A percentile compares a stretch with the other conserved stretches of the same genome.
Conservation (phyloP, 2,329 filamentous ascomycete species). For the Rutstroemia sp. region DNA sequence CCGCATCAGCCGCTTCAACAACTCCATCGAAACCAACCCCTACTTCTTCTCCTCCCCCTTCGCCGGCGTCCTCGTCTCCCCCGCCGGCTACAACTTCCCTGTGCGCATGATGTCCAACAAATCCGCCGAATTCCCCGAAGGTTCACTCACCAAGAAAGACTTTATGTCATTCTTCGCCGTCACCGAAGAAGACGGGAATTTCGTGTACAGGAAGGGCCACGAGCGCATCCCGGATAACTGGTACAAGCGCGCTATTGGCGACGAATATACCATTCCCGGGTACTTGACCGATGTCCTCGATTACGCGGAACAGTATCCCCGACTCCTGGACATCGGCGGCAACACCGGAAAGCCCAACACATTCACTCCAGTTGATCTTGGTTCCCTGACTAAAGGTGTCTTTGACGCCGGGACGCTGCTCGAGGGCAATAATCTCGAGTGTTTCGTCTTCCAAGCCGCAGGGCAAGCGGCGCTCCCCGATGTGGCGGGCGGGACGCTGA, state of each 20-base stretch:
- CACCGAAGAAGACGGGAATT: slow-evolving; percentile 13
- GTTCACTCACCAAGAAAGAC: slow-evolving; percentile 22
- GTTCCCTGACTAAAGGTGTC: slow-evolving; percentile 37
- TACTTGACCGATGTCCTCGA: slow-evolving; percentile 35
- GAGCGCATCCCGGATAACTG: slow-evolving; percentile 19
- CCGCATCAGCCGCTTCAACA: slow-evolving; percentile 35
- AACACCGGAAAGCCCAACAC: slow-evolving; percentile 45
- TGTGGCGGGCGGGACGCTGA: slow-evolving; percentile 22
- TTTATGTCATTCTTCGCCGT: slow-evolving; percentile 18
- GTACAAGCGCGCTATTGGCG: slow-evolving; percentile 16
- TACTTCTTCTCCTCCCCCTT: slow-evolving; percentile 46
- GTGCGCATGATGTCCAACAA: slow-evolving; percentile 29
- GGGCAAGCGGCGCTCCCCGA: slow-evolving; percentile 35
- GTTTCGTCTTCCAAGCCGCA: slow-evolving; percentile 36
- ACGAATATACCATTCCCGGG: slow-evolving; percentile 33
- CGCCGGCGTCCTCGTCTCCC: slow-evolving; percentile 35
- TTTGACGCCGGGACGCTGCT: slow-evolving; percentile 36
- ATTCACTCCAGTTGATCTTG: slow-evolving; percentile 40
- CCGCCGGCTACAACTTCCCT: slow-evolving; percentile 26
- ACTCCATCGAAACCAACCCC: slow-evolving; percentile 33
- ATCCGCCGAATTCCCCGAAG: slow-evolving; percentile 25
- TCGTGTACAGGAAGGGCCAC: slow-evolving; percentile 12
- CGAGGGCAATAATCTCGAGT: slow-evolving; percentile 41
- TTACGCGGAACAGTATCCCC: slow-evolving; percentile 34
- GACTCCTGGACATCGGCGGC: slow-evolving; percentile 42